A percentile compares a stretch with the other conserved stretches of the same genome.
Evolutionary conservation across 805 yeast genomes (phyloP).

Genomic region (Torulaspora maleeae): DNA sequence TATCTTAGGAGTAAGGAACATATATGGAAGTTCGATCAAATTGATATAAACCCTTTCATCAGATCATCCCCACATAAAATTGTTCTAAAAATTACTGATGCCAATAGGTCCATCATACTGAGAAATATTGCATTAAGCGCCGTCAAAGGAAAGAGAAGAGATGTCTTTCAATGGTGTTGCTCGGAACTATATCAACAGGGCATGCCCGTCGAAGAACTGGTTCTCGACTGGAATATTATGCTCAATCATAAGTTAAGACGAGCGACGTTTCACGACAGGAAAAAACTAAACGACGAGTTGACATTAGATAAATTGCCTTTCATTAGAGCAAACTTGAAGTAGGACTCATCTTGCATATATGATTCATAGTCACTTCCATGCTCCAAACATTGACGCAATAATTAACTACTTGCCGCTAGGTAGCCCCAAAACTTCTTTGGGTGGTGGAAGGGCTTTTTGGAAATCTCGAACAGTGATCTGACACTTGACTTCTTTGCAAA

Average conservation of each 20-base stretch:
- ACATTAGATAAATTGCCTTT: slow-evolving; percentile 9
- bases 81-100: slow-evolving; percentile 19
- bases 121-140: slow-evolving; percentile 27
- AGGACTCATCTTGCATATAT: neutral
- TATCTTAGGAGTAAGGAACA: slow-evolving; percentile 16
- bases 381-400: neutral
- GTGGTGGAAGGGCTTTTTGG: slow-evolving; percentile 35
- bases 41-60: slow-evolving; percentile 24
- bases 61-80: slow-evolving; percentile 17
- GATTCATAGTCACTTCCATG: neutral
- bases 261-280: neutral
- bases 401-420: slow-evolving; percentile 22
- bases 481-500: slow-evolving; percentile 80
- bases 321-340: slow-evolving; percentile 10
- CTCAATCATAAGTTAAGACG: slow-evolving; percentile 23
- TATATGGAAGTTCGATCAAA: neutral
- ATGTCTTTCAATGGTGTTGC: slow-evolving; percentile 29
- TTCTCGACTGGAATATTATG: slow-evolving; percentile 25
- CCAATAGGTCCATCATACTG: slow-evolving; percentile 23
- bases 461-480: slow-evolving; percentile 57
- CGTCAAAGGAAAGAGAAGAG: slow-evolving; percentile 14
- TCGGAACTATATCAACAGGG: slow-evolving; percentile 23
- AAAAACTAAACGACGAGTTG: slow-evolving; percentile 11
- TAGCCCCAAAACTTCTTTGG: slow-evolving; percentile 12
- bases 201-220: slow-evolving; percentile 21